phyloP scores from a whole-genome alignment of 202 grass and related monocot genomes.

The Hordeum pubiflorum region DNA sequence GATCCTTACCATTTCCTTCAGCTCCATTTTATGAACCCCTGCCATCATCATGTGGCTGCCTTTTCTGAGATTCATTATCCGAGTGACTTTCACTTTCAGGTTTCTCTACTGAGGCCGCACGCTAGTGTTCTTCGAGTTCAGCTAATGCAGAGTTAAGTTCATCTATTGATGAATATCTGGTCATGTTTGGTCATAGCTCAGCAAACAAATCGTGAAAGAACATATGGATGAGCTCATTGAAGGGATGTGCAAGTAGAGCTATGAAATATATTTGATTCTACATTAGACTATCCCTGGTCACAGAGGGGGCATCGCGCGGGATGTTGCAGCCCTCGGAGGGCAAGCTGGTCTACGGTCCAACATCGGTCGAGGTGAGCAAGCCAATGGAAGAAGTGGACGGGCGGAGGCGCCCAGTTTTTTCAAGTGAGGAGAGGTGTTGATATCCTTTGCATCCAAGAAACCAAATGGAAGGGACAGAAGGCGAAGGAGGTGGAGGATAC shows the following conservation, averaged over 20 bases:
- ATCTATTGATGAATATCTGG: constrained; percentile 77
- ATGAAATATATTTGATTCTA: neutral
- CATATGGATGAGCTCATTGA: neutral
- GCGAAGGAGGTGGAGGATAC: too few relatives aligned
- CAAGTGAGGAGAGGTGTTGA: too few relatives aligned
- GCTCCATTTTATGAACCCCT: constrained; percentile 46
- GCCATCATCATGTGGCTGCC: constrained; percentile 39
- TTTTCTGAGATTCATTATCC: constrained; percentile 41
- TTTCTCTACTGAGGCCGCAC: constrained; percentile 38
- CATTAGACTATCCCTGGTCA: constrained; percentile 10
- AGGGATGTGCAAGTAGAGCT: constrained; percentile 1
- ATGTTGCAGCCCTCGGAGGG: neutral
- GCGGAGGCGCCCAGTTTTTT: too few relatives aligned
- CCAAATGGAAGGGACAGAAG: too few relatives aligned
- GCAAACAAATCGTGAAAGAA: constrained; percentile 76
- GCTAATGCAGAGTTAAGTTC: constrained; percentile 65
- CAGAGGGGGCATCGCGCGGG: too few relatives aligned
- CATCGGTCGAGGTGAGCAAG: too few relatives aligned
- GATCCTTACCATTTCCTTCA: constrained; percentile 55
- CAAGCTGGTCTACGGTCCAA: too few relatives aligned
- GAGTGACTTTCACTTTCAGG: constrained; percentile 45
- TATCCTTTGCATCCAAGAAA: too few relatives aligned
- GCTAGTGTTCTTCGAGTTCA: constrained; percentile 83
- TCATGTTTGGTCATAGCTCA: constrained; percentile 77
- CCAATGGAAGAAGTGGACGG: too few relatives aligned